Base-by-base conservation (phyloP, 1,284 basidiomycete species). In the Ceratobasidium sp. region DNA sequence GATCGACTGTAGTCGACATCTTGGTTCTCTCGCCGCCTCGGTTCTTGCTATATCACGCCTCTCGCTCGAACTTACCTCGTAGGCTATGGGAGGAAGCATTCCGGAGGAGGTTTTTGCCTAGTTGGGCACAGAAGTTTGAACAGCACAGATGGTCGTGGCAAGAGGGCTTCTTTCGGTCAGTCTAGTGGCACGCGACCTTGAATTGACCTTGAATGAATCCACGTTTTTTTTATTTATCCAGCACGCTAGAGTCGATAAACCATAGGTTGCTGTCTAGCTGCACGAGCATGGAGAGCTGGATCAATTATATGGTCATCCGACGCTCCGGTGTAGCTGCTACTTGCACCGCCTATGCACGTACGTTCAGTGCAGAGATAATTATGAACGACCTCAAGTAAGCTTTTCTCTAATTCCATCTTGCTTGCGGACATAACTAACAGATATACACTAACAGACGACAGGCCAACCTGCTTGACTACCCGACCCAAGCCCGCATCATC, bases 251-350 rank as follows among this genome's bases (percentile, higher is more conserved):
- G 49, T 52, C 61, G 13, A 46, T 76, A 11, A 55, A 75, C 61
- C 75, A 76, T 46, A 58, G 72, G 26, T 28, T 73, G 26, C 62
- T 49, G 14, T 71, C 87, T 1, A 84, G 85, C 26, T 93, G 92
- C 78, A 92, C 91, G n/a, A 80, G 86, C 6, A 90, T 92, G 76
- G 92, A 93, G 81, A 83, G 90, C 26, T 93, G 92, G 91, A 93
- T 91, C 55, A 91, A 88, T 89, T 92, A 78, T 75, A 84, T 93
- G 73, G 85, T 89, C 46, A 79, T 93, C 72, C 91, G 91, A 76
- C 87, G 90, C 44, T 91, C 89, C 77, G 90, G 91, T 44, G 84
- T 88, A 30, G 89, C 88, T 3, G 92, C 92, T 78, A 85, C 89
- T 77, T 84, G 90, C 14, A 88, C 91, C 75, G 83, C 82, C 8